Evolutionary conservation across 495 filamentous ascomycete genomes (phyloP), one percentile per base, ranked within the genome.

Genomic region (Oidiodendron maius): DNA sequence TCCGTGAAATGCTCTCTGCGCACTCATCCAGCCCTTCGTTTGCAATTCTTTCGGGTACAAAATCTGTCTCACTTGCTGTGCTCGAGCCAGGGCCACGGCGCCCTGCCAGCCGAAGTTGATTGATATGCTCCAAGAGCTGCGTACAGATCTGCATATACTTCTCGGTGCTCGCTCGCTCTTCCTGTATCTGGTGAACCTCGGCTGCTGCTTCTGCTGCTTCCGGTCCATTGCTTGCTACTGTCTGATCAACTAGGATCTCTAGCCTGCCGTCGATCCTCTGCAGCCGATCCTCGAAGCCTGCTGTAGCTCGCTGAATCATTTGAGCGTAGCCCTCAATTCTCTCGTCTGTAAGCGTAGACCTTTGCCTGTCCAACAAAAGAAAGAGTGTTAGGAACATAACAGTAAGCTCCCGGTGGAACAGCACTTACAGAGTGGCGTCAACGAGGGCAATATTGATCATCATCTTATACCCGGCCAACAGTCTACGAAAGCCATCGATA

Each of bases 101-200:
- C n/a, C n/a, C n/a, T n/a, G n/a, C n/a, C n/a, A n/a, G 48, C 20
- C 52, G 58, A 53, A 65, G 52, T 50, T 66, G 57, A 42, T 60
- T 54, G 45, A 71, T 64, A 28, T 71, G 63, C 15, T 49, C 52
- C 11, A 63, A 68, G 25, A 71, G 43, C 40, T 65, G 51, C 21
- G 59, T 47, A 57, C 68, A 71, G 37, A 74, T 71, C 44, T 62
- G 48, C 37, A 74, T 65, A 51, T 65, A 71, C 47, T 71, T 61
- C 53, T 71, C 52, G 30, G 68, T 68, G 46, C 65, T 69, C 25
- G 56, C 39, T 43, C 61, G 64, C 53, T 74, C 69, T 24, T 70
- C 65, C 52, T 61, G 51, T 46, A 70, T 55, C 24, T 52, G 55
- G 28, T 53, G 59, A 22, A 62, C 46, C 51, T 69, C 63, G 4